Evolutionary conservation across 768 basidiomycete genomes (phyloP).

Genomic region (Pisolithus orientalis): DNA sequence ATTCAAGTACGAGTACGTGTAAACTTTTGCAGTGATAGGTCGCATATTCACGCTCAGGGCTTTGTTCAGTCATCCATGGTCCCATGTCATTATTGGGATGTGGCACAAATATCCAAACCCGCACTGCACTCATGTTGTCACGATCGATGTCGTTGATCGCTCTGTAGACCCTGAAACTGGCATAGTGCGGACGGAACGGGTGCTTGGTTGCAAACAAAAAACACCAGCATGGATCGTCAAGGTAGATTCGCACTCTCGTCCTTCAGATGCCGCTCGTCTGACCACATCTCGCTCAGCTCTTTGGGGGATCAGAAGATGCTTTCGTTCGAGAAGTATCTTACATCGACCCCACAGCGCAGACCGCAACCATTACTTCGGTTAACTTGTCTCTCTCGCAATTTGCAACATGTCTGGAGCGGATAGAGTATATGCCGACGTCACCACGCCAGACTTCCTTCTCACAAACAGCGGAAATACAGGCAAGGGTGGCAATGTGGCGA

Average conservation of each 20-base stretch:
- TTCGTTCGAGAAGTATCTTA: constrained; percentile 94
- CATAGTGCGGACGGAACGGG: constrained; percentile 84
- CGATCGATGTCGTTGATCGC: constrained; percentile 83
- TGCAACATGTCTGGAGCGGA: constrained; percentile 85
- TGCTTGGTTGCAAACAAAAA: constrained; percentile 89
- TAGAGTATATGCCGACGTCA: constrained; percentile 75
- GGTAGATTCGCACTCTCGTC: constrained; percentile 40
- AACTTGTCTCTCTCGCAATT: constrained; percentile 96
- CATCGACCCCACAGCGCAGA: constrained; percentile 76
- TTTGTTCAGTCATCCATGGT: constrained; percentile 71
- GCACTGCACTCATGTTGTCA: constrained; percentile 82
- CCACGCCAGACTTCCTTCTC: constrained; percentile 61
- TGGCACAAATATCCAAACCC: constrained; percentile 97
- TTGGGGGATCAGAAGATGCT: constrained; percentile 90
- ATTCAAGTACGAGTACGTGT: constrained; percentile 77
- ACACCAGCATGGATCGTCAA: constrained; percentile 90
- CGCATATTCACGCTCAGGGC: constrained; percentile 4
- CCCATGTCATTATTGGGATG: constrained; percentile 87
- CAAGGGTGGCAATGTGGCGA: constrained; percentile 75
- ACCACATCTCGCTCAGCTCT: constrained; percentile 45
- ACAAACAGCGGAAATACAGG: constrained; percentile 91
- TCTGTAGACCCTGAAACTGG: constrained; percentile 79
- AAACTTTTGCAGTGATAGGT: constrained; percentile 1
- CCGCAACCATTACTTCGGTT: constrained; percentile 81
- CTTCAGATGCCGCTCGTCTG: constrained; percentile 1